phyloP scores from a whole-genome alignment of 225 moss, liverwort and hornwort species.

The Sphagnum contortum region DNA sequence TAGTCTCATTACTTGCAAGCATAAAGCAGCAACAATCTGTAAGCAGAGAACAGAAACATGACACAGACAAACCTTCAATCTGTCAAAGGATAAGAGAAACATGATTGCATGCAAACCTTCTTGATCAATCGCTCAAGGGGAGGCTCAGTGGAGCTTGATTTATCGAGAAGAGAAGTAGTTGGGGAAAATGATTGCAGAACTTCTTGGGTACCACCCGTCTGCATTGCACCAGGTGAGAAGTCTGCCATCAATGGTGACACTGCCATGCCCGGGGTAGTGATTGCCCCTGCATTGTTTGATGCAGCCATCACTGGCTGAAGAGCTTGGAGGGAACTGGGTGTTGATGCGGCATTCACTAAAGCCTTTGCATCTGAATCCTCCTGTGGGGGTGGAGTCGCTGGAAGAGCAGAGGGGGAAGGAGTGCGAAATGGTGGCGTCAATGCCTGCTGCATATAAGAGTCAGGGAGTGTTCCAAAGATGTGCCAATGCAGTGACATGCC shows the following conservation, averaged over 20 bases:
- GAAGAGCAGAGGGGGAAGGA: conserved; percentile 79
- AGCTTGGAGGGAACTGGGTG: conserved; percentile 56
- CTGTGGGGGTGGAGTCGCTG: conserved; percentile 60
- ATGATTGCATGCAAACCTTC: conserved; percentile 24
- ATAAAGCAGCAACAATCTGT: too few relatives aligned
- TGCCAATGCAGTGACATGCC: too few relatives aligned
- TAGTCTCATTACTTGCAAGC: too few relatives aligned
- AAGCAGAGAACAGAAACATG: too few relatives aligned
- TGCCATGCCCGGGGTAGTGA: conserved; percentile 79
- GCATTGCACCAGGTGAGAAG: conserved; percentile 65
- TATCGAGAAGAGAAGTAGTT: conserved; percentile 71
- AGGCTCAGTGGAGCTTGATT: conserved; percentile 52
- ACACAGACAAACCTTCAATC: too few relatives aligned
- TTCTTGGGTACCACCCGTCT: conserved; percentile 51
- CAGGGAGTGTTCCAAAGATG: too few relatives aligned
- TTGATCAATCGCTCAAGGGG: conserved; percentile 57
- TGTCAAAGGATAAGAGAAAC: too few relatives aligned
- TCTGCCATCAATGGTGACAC: conserved; percentile 75
- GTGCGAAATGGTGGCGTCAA: conserved; percentile 89
- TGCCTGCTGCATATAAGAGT: conserved; percentile 25
- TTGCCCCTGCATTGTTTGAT: conserved; percentile 45
- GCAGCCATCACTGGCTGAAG: conserved; percentile 48
- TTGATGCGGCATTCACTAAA: conserved; percentile 29
- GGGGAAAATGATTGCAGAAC: conserved; percentile 76
- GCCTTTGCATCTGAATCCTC: conserved; percentile 78